A percentile compares a stretch with the other conserved stretches of the same genome.
phyloP scores from a whole-genome alignment of 805 yeast genomes.

The Sugiyamaella valdiviana region DNA sequence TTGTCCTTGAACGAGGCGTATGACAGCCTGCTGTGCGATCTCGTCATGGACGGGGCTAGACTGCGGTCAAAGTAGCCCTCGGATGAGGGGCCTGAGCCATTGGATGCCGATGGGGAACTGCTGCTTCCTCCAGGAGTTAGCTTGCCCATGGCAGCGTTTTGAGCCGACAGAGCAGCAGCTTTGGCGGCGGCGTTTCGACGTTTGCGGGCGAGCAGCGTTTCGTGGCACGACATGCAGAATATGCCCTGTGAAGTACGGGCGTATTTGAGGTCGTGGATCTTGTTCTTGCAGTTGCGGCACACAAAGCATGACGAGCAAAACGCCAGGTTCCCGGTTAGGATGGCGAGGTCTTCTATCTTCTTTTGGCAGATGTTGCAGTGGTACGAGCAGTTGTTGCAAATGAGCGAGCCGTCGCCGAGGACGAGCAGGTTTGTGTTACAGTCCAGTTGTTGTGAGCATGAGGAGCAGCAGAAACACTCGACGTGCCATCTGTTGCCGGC shows the following conservation, averaged over 20 bases:
- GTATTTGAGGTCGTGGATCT: constrained; percentile 81
- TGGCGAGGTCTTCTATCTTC: constrained; percentile 88
- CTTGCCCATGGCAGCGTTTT: not conserved
- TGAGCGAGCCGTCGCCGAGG: constrained; percentile 84
- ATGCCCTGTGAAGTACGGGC: constrained; percentile 91
- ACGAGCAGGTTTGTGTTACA: constrained; percentile 87
- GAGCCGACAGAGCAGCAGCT: constrained; percentile 8
- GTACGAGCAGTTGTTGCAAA: constrained; percentile 90
- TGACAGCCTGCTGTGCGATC: not conserved
- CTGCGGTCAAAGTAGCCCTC: constrained; percentile 1
- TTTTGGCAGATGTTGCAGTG: constrained; percentile 77
- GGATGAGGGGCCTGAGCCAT: constrained; percentile 5
- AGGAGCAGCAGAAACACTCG: constrained; percentile 83
- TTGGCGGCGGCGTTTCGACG: constrained; percentile 36
- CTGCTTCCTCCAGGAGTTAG: not conserved
- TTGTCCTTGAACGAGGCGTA: not conserved
- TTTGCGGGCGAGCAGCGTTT: constrained; percentile 68
- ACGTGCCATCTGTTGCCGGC: constrained; percentile 97
- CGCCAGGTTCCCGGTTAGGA: constrained; percentile 90
- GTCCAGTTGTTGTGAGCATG: constrained; percentile 70
- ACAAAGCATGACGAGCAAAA: constrained; percentile 86
- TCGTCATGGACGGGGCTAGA: not conserved
- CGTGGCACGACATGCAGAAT: constrained; percentile 91
- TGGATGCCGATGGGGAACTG: not conserved
- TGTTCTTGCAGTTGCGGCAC: constrained; percentile 79